These are phyloP conservation scores for Trypanosoma avium DNA, from an alignment of 208 protist species.

Conservation along the genomic window DNA sequence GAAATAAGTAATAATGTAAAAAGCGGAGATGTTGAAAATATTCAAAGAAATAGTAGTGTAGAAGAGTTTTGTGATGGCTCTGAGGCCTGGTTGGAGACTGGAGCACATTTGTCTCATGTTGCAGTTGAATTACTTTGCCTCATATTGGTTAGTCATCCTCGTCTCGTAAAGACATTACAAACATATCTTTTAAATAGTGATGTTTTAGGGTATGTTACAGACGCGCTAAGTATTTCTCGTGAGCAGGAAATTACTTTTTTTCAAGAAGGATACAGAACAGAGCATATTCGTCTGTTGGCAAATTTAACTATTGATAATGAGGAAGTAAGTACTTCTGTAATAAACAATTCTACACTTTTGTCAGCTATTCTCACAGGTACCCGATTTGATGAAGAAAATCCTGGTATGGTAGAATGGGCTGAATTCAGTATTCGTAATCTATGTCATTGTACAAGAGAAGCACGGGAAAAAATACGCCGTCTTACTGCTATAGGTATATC, in stretches of 20 bases:
- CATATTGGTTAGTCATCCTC: conserved; percentile 45
- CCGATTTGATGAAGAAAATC: conserved; percentile 87
- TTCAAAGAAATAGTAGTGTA: conserved; percentile 69
- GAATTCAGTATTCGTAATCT: conserved; percentile 89
- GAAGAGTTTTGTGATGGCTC: conserved; percentile 81
- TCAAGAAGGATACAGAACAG: conserved; percentile 74
- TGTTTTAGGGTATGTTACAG: conserved; percentile 50
- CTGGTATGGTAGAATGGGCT: conserved; percentile 87
- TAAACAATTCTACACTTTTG: conserved; percentile 43
- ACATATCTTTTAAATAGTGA: conserved; percentile 55
- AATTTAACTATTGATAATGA: conserved; percentile 66
- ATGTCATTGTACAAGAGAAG: conserved; percentile 46
- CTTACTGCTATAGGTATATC: conserved; percentile 48
- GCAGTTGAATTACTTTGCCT: conserved; percentile 65
- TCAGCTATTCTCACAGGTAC: conserved; percentile 62
- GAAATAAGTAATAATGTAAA: background rate
- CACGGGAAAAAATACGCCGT: conserved; percentile 57
- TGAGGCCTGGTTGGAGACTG: conserved; percentile 67
- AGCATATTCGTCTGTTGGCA: conserved; percentile 69
- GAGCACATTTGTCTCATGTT: conserved; percentile 51
- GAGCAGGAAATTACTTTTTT: conserved; percentile 81
- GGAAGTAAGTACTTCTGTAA: conserved; percentile 37
- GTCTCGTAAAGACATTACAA: conserved; percentile 47
- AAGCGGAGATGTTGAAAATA: background rate
- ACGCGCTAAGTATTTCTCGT: conserved; percentile 58